Base-by-base conservation (phyloP, 306 rosid species). In the Dalbergia cultrata region DNA sequence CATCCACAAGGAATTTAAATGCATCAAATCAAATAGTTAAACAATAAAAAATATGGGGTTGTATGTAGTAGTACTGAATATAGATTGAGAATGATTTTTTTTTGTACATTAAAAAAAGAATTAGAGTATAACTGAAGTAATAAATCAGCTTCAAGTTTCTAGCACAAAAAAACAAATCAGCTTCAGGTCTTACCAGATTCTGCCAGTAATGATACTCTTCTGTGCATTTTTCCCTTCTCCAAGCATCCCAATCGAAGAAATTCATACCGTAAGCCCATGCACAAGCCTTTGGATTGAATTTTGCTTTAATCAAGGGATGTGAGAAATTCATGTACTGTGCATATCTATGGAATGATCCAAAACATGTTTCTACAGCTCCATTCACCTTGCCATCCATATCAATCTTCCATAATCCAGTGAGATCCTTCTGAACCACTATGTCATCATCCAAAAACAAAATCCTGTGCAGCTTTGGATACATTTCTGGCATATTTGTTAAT, bases 201-300 rank as follows among this genome's bases (percentile, higher is more conserved):
- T 89, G 93, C 93, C 93, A 89, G 83, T 89, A 83, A 75, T 89
- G 93, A 81, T 89, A 89, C 62, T 87, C 86, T 5, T 84, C 93
- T 1, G 93, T 89, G 85, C 90, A 87, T 61, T 87, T 83, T 72
- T 87, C 89, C 82, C 84, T 87, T 84, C 90, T 83, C 92, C 92
- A 89, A 47, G 90, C 92, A 81, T 89, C 90, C 76, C 87, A 59
- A 89, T 89, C 93, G 64, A 89, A 89, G 74, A 87, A 87, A 82
- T 89, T 89, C 93, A 89, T 89, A 31, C 90, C 93, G 59, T 89
- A 87, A 47, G 93, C 93, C 93, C 93, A 89, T 0, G 90, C 93
- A 13, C 93, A 89, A 0, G 90, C 89, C 61, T 89, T 89, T 3
- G 93, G 93, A 52, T 85, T 85, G 61, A 89, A 89, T 79, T 79